Percentiles rank a stretch among this genome's conserved stretches.
Evolutionary conservation across 148 eudicot genomes (phyloP).

Genomic region (Drosera capensis): DNA sequence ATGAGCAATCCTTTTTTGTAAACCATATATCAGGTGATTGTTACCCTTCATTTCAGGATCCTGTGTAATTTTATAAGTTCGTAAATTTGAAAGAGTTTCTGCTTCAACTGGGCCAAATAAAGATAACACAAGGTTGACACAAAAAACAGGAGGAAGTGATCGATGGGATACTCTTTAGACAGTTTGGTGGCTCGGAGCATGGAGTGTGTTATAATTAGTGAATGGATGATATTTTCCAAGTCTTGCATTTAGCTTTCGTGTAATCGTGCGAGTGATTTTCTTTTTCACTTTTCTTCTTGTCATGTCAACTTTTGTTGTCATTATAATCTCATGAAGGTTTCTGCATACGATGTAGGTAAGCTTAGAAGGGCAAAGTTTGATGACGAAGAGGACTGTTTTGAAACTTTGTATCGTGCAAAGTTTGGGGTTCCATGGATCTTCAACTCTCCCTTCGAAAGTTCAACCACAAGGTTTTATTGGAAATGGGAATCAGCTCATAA

Average conservation of each 20-base stretch:
- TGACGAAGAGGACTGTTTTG: conserved; percentile 41
- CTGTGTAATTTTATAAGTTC: too few species aligned
- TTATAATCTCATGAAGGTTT: background rate
- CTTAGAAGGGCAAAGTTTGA: conserved; percentile 14
- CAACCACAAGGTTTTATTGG: conserved; percentile 46
- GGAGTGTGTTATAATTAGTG: too few species aligned
- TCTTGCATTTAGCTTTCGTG: background rate
- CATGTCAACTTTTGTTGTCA: background rate
- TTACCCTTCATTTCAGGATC: too few species aligned
- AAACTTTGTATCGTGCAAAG: conserved; percentile 32
- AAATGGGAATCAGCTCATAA: conserved; percentile 19
- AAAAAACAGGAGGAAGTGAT: too few species aligned
- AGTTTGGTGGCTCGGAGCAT: too few species aligned
- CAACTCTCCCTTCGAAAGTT: conserved; percentile 19
- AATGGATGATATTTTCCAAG: too few species aligned
- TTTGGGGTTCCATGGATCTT: conserved; percentile 42
- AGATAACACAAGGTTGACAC: too few species aligned
- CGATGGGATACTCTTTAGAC: too few species aligned
- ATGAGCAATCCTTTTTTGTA: too few species aligned
- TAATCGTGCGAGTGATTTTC: background rate
- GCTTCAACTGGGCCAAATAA: background rate
- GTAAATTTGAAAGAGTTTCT: background rate
- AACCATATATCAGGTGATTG: too few species aligned
- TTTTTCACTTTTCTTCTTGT: too few species aligned
- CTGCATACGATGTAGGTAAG: conserved; percentile 28